Evolutionary conservation across 2,329 filamentous ascomycete species (phyloP).

Genomic region (Botrytis aclada): DNA sequence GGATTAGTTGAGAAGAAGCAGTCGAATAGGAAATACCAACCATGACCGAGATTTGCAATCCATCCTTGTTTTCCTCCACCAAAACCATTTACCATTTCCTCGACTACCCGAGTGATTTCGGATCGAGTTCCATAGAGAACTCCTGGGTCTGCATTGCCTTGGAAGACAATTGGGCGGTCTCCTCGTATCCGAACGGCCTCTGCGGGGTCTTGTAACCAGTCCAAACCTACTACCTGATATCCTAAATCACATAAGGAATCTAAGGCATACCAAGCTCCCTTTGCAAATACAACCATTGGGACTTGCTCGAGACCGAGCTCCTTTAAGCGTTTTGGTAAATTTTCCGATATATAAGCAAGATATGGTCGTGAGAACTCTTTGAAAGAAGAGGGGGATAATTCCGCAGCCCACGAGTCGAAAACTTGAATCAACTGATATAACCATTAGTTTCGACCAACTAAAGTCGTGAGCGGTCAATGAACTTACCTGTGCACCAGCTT

Average conservation of each 20-base stretch:
- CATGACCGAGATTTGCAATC: slow-evolving; percentile 96
- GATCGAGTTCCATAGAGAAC: slow-evolving; percentile 82
- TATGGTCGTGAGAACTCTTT: slow-evolving; percentile 83
- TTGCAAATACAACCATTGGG: slow-evolving; percentile 97
- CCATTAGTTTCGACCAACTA: slow-evolving; percentile 1
- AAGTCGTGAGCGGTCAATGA: neutral
- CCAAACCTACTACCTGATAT: slow-evolving; percentile 90
- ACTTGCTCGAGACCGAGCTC: slow-evolving; percentile 75
- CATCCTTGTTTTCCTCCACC: slow-evolving; percentile 78
- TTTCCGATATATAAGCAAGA: slow-evolving; percentile 75
- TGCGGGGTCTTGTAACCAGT: slow-evolving; percentile 89
- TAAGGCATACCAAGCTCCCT: slow-evolving; percentile 94
- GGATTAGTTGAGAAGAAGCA: slow-evolving; percentile 26
- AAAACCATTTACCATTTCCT: slow-evolving; percentile 86
- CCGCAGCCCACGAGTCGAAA: slow-evolving; percentile 97
- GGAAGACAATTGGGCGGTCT: slow-evolving; percentile 71
- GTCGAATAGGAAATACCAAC: slow-evolving; percentile 49
- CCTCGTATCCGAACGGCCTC: slow-evolving; percentile 78
- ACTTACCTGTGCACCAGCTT: slow-evolving; percentile 81
- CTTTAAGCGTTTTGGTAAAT: slow-evolving; percentile 70
- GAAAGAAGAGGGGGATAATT: slow-evolving; percentile 82
- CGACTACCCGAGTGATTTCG: slow-evolving; percentile 76
- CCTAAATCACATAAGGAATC: slow-evolving; percentile 83
- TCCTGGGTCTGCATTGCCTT: slow-evolving; percentile 95
- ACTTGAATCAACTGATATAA: slow-evolving; percentile 74